Percentiles rank a stretch among this genome's conserved stretches.
Evolutionary conservation across 106 monocot species (phyloP).

Genomic region (Dioscorea alata): DNA sequence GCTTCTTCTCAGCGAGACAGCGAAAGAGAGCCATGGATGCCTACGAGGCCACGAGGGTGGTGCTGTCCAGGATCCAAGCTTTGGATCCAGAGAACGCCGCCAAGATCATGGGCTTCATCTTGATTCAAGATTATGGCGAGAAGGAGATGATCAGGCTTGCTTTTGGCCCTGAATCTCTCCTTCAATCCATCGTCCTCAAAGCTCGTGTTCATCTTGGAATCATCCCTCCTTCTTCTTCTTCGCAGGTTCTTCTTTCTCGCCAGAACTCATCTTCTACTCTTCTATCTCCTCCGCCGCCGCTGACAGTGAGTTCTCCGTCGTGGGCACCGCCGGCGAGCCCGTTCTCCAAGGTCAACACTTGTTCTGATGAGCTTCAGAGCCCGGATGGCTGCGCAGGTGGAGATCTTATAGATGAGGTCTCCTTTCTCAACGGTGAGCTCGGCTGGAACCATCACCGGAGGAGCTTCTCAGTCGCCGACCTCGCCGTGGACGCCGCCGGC

Average conservation of each 20-base stretch:
- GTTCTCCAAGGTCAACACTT: not conserved
- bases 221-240: constrained; percentile 24
- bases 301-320: not conserved
- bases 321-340: not conserved
- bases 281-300: not conserved
- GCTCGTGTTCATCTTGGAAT: constrained; percentile 73
- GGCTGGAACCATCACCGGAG: not conserved
- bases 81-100: constrained; percentile 85
- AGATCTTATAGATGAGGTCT: constrained; percentile 54
- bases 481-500: constrained; percentile 45
- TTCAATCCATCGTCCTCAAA: constrained; percentile 68
- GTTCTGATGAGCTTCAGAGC: not conserved
- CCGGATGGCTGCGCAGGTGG: constrained; percentile 7
- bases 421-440: constrained; percentile 44
- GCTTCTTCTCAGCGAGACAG: no score
- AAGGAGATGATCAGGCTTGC: constrained; percentile 98
- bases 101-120: constrained; percentile 94
- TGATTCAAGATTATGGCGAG: constrained; percentile 91
- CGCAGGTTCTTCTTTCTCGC: constrained; percentile 16
- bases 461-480: constrained; percentile 41
- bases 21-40: constrained; percentile 46
- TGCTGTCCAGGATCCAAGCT: constrained; percentile 78
- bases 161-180: constrained; percentile 78
- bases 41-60: constrained; percentile 84
- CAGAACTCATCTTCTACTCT: constrained; percentile 31